These are phyloP conservation scores for Vaucheria bursata DNA, from an alignment of 352 stramenopile species.

Conservation along the genomic window DNA sequence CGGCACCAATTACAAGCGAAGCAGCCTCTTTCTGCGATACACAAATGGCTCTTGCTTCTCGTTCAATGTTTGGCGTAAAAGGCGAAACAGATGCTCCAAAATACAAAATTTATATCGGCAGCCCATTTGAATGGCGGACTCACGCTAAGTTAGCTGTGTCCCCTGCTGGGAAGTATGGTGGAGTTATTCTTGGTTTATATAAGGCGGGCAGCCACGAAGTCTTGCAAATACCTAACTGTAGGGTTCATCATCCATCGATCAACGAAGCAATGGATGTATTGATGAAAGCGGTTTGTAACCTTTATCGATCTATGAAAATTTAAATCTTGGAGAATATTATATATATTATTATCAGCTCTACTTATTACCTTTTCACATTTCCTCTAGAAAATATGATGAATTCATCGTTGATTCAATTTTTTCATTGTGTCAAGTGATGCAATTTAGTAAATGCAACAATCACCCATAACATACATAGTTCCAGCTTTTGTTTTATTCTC, in stretches of 20 bases:
- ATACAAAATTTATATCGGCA: slow-evolving; percentile 19
- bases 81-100: not conserved
- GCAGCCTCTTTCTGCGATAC: slow-evolving; percentile 25
- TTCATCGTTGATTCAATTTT: no score
- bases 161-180: slow-evolving; percentile 51
- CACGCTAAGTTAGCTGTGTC: slow-evolving; percentile 62
- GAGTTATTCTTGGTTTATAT: slow-evolving; percentile 61
- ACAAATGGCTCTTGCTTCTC: slow-evolving; percentile 11
- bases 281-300: not conserved
- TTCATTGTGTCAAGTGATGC: no score
- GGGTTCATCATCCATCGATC: slow-evolving; percentile 65
- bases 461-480: no score
- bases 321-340: no score
- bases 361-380: no score
- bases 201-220: slow-evolving; percentile 57
- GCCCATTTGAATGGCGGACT: slow-evolving; percentile 56
- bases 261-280: slow-evolving; percentile 55
- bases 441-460: no score
- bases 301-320: no score
- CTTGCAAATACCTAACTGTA: slow-evolving; percentile 60
- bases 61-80: not conserved
- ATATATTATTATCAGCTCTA: no score
- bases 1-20: slow-evolving; percentile 46
- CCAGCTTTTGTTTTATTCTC: no score
- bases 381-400: no score